Percentiles rank a stretch among this genome's conserved stretches.
phyloP scores from a whole-genome alignment of 2,329 filamentous ascomycete genomes.

The Akanthomyces dipterigenus region DNA sequence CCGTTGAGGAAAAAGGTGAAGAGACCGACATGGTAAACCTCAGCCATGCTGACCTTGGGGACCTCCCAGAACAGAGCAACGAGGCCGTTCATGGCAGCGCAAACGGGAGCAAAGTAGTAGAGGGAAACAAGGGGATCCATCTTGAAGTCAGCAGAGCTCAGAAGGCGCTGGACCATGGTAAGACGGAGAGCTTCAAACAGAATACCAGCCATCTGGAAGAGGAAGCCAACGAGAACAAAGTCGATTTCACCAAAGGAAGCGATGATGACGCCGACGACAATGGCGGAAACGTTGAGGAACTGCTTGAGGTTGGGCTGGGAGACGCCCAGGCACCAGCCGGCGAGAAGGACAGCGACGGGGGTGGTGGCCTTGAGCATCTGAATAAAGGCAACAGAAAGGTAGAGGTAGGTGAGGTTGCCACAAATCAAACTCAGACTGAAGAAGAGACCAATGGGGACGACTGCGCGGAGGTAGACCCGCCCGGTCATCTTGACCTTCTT shows the following conservation, averaged over 20 bases:
- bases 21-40: conserved; percentile 67
- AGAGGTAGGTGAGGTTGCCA: conserved; percentile 91
- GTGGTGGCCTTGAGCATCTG: conserved; percentile 99
- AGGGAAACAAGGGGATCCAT: conserved; percentile 89
- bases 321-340: conserved; percentile 82
- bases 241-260: conserved; percentile 94
- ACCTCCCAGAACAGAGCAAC: conserved; percentile 70
- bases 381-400: conserved; percentile 93
- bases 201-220: conserved; percentile 73
- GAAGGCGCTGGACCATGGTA: conserved; percentile 75
- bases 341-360: conserved; percentile 84
- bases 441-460: conserved; percentile 90
- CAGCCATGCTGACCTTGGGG: conserved; percentile 59
- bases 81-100: conserved; percentile 72
- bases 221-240: conserved; percentile 74
- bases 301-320: conserved; percentile 78
- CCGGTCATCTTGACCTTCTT: conserved; percentile 98
- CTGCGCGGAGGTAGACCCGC: conserved; percentile 84
- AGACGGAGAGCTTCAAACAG: conserved; percentile 76
- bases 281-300: conserved; percentile 87
- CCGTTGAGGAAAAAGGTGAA: conserved; percentile 70
- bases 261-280: conserved; percentile 90
- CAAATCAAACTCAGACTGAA: conserved; percentile 96
- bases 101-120: conserved; percentile 85
- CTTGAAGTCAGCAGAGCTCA: conserved; percentile 72